Conservation (phyloP, 495 filamentous ascomycete genomes). For the Talaromyces stipitatus region DNA sequence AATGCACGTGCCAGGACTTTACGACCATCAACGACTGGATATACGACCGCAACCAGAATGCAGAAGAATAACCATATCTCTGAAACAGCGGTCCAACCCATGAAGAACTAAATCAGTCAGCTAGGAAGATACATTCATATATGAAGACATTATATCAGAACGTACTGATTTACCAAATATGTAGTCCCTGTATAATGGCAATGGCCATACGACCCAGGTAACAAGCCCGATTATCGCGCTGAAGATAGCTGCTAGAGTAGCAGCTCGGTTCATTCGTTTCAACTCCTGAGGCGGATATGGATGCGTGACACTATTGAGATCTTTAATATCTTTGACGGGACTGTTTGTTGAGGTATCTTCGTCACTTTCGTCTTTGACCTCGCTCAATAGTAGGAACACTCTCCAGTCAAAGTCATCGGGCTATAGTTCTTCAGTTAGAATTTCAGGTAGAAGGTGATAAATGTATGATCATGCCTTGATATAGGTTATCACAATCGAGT, state of each 20-base stretch:
- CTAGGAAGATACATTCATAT: not conserved
- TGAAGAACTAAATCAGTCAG: not conserved
- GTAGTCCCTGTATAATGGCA: not conserved
- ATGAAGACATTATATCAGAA: not conserved
- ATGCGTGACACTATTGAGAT: not conserved
- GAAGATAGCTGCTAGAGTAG: not conserved
- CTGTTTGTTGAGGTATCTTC: not conserved
- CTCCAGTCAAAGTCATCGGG: slow-evolving; percentile 7
- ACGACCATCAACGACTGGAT: not conserved
- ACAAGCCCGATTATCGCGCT: not conserved
- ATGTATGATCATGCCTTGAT: not conserved
- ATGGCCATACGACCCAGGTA: not conserved
- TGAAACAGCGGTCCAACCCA: not conserved
- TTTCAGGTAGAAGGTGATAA: too few relatives aligned
- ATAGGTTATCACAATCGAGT: slow-evolving; percentile 12
- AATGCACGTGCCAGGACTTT: not conserved
- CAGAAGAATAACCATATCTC: slow-evolving; percentile 2
- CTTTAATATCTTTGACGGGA: not conserved
- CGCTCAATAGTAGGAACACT: not conserved
- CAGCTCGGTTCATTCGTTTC: not conserved
- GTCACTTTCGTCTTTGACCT: not conserved
- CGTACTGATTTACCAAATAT: not conserved
- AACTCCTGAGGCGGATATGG: not conserved
- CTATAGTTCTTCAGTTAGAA: not conserved
- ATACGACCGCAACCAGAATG: not conserved